phyloP scores from a whole-genome alignment of 2,329 filamentous ascomycete genomes.

The Amauroascus verrucosus region DNA sequence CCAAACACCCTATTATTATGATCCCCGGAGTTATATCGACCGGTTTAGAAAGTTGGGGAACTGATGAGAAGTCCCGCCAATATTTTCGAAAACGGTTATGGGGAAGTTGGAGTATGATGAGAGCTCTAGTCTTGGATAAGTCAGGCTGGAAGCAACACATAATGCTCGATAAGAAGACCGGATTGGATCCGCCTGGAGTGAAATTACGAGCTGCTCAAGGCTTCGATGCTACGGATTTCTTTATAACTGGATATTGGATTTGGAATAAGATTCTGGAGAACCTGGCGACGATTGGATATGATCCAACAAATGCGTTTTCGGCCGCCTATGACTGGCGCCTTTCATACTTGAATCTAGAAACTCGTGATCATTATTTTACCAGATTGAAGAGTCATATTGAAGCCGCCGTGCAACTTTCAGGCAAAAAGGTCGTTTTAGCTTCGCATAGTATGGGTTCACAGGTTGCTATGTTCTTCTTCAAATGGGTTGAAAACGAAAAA shows the following conservation, averaged over 20 bases:
- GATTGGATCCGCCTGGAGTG: constrained; percentile 78
- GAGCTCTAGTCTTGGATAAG: constrained; percentile 84
- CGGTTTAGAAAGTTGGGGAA: constrained; percentile 93
- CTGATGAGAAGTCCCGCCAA: constrained; percentile 67
- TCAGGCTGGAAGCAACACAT: constrained; percentile 91
- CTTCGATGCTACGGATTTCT: constrained; percentile 93
- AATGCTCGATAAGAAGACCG: constrained; percentile 88
- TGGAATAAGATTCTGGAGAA: constrained; percentile 99
- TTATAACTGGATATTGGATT: constrained; percentile 81
- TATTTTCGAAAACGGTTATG: constrained; percentile 93
- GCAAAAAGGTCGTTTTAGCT: constrained; percentile 71
- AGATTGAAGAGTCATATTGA: constrained; percentile 85
- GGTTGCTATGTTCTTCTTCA: constrained; percentile 71
- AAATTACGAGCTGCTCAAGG: constrained; percentile 90
- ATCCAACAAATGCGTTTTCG: constrained; percentile 63
- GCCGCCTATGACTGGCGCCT: constrained; percentile 84
- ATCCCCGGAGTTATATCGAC: constrained; percentile 96
- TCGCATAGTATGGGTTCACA: constrained; percentile 98
- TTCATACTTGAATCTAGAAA: constrained; percentile 79
- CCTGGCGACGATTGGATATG: constrained; percentile 87
- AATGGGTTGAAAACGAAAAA: constrained; percentile 70
- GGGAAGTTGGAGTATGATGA: constrained; percentile 99
- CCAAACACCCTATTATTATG: constrained; percentile 88
- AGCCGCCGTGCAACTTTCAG: constrained; percentile 60
- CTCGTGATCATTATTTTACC: constrained; percentile 87